Percentiles rank a stretch among this genome's conserved stretches.
Conservation (phyloP, 2,329 filamentous ascomycete species). For the Fusarium sublunatum region DNA sequence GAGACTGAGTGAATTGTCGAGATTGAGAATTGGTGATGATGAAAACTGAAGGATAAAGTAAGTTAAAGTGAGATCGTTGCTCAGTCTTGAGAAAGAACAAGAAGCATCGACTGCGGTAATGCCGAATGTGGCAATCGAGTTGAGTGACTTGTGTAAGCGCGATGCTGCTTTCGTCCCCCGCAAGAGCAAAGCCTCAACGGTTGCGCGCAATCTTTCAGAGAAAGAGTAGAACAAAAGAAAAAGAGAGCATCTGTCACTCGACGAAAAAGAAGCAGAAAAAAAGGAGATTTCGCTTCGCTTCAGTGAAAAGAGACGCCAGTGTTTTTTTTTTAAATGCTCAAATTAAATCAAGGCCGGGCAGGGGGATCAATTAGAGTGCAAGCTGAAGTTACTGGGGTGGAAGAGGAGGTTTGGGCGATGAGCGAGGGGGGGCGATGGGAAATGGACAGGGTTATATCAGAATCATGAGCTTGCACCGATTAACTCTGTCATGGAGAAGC, state of each 20-base stretch:
- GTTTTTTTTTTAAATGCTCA: conserved; percentile 20
- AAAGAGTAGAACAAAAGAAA: conserved; percentile 5
- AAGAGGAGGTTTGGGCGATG: conserved; percentile 14
- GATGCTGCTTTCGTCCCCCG: conserved; percentile 40
- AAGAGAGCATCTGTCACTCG: conserved; percentile 16
- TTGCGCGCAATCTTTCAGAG: conserved; percentile 18
- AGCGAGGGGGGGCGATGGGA: conserved; percentile 19
- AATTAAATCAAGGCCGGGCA: conserved; percentile 38
- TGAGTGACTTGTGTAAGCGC: conserved; percentile 39
- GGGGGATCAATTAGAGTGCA: conserved; percentile 19
- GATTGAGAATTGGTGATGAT: conserved; percentile 1
- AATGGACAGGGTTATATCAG: conserved; percentile 40
- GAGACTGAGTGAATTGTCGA: conserved; percentile 10
- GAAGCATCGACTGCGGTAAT: conserved; percentile 28
- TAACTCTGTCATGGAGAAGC: conserved; percentile 22
- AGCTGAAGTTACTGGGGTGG: conserved; percentile 26
- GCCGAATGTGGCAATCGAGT: conserved; percentile 39
- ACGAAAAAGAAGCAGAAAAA: conserved; percentile 12
- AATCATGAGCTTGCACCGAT: conserved; percentile 38
- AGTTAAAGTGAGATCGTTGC: conserved; percentile 14
- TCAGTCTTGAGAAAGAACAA: conserved; percentile 33
- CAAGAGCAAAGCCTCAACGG: conserved; percentile 34
- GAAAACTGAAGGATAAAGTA: conserved; percentile 2
- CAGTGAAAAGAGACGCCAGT: conserved; percentile 16
- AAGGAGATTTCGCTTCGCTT: conserved; percentile 35